Evolutionary conservation across 2,329 filamentous ascomycete species (phyloP).

Genomic region (Metarhizium brunneum): DNA sequence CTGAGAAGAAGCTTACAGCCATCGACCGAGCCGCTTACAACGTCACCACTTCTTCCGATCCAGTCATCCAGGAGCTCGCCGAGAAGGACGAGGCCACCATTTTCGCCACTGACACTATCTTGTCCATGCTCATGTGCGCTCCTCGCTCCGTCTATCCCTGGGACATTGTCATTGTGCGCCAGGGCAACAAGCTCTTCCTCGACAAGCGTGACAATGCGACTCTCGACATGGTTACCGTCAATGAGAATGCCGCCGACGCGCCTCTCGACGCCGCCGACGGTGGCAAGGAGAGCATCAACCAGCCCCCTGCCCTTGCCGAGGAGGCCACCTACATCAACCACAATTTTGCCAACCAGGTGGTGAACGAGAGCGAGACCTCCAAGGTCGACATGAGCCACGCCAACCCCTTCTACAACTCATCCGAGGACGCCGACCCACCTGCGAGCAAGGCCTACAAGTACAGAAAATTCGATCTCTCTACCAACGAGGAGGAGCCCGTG

Average conservation of each 20-base stretch:
- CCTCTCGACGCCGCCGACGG: conserved; percentile 86
- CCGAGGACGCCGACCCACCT: conserved; percentile 85
- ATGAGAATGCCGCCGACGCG: conserved; percentile 95
- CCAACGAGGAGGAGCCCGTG: conserved; percentile 89
- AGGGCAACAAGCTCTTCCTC: conserved; percentile 94
- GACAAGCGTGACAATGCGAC: conserved; percentile 96
- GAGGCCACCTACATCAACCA: conserved; percentile 99
- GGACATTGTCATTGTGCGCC: conserved; percentile 90
- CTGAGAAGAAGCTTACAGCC: conserved; percentile 77
- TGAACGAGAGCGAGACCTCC: conserved; percentile 66
- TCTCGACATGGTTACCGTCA: conserved; percentile 96
- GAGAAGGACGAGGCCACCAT: conserved; percentile 95
- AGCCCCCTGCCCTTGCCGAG: conserved; percentile 82
- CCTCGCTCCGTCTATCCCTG: conserved; percentile 95
- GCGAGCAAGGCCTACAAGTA: conserved; percentile 99
- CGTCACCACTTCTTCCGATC: conserved; percentile 91
- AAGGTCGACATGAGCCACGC: conserved; percentile 79
- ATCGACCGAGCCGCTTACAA: conserved; percentile 96
- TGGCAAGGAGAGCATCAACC: conserved; percentile 91
- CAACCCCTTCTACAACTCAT: conserved; percentile 95
- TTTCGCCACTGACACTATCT: conserved; percentile 92
- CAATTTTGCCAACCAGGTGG: conserved; percentile 96
- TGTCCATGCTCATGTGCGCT: conserved; percentile 99
- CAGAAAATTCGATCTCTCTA: conserved; percentile 88
- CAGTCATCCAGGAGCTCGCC: conserved; percentile 91